phyloP scores from a whole-genome alignment of 2,329 filamentous ascomycete genomes.

The Hymenoscyphus fraxineus region DNA sequence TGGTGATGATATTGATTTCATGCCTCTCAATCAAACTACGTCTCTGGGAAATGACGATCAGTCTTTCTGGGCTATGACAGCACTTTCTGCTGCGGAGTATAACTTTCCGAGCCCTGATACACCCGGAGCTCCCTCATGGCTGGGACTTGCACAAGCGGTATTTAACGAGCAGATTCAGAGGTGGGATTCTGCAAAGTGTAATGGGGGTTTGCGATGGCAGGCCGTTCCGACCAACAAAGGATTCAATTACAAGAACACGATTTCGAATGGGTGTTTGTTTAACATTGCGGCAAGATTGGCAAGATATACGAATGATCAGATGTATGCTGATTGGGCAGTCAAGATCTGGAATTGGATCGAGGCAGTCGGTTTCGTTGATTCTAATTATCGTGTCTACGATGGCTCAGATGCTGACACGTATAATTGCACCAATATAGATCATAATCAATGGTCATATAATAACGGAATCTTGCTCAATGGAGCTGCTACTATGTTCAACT shows the following conservation, averaged over 20 bases:
- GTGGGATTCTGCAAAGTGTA: slow-evolving; percentile 66
- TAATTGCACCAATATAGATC: slow-evolving; percentile 55
- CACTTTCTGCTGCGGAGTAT: slow-evolving; percentile 65
- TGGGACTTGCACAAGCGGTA: slow-evolving; percentile 69
- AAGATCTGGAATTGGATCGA: slow-evolving; percentile 67
- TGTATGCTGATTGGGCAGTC: slow-evolving; percentile 72
- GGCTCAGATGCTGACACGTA: slow-evolving; percentile 50
- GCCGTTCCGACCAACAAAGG: slow-evolving; percentile 73
- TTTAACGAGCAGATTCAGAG: slow-evolving; percentile 73
- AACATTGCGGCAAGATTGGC: slow-evolving; percentile 62
- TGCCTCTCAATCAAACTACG: slow-evolving; percentile 66
- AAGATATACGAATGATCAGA: slow-evolving; percentile 68
- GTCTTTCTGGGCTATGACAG: slow-evolving; percentile 67
- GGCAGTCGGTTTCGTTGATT: slow-evolving; percentile 53
- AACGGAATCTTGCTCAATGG: slow-evolving; percentile 63
- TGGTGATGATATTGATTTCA: slow-evolving; percentile 68
- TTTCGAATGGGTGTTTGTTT: slow-evolving; percentile 58
- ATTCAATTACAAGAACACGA: slow-evolving; percentile 70
- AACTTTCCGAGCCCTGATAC: slow-evolving; percentile 53
- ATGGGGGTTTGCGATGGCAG: slow-evolving; percentile 75
- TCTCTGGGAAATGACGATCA: slow-evolving; percentile 71
- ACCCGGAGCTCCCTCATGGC: slow-evolving; percentile 55
- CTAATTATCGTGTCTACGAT: slow-evolving; percentile 57
- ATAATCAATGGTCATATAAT: slow-evolving; percentile 67
- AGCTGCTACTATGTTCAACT: slow-evolving; percentile 64